A percentile compares a stretch with the other conserved stretches of the same genome.
phyloP scores from a whole-genome alignment of 768 basidiomycete genomes.

The Candolleomyces eurysporus region DNA sequence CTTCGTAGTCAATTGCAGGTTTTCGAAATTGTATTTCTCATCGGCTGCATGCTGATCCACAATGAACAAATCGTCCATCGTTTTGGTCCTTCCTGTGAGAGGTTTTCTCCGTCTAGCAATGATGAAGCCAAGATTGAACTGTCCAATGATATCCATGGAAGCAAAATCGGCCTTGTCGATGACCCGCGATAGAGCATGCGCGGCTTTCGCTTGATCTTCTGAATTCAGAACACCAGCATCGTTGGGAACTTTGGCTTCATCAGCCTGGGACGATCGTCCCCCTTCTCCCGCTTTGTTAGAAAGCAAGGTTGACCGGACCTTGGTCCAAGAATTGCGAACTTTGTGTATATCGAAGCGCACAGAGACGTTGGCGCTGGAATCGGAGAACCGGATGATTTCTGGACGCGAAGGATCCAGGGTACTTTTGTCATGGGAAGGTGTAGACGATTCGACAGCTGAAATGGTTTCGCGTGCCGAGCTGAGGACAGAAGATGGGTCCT shows the following conservation, averaged over 20 bases:
- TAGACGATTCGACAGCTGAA: neutral
- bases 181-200: conserved; percentile 72
- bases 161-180: conserved; percentile 87
- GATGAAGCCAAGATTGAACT: conserved; percentile 97
- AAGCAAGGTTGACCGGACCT: neutral
- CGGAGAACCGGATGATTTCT: conserved; percentile 41
- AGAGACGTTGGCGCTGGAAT: conserved; percentile 21
- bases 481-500: neutral
- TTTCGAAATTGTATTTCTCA: conserved; percentile 99
- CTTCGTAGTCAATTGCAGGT: conserved; percentile 82
- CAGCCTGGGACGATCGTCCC: neutral
- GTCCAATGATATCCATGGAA: conserved; percentile 82
- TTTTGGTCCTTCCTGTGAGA: neutral
- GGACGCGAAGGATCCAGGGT: conserved; percentile 20
- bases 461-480: neutral
- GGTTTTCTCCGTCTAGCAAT: conserved; percentile 56
- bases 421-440: conserved; percentile 2
- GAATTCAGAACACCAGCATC: conserved; percentile 42
- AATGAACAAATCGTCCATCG: conserved; percentile 89
- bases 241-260: conserved; percentile 17
- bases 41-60: conserved; percentile 97
- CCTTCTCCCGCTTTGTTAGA: neutral
- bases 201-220: conserved; percentile 52
- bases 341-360: conserved; percentile 27
- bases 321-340: conserved; percentile 17